These are phyloP conservation scores for Phytophthora citricola DNA, from an alignment of 352 stramenopile genomes.

Conservation along the genomic window DNA sequence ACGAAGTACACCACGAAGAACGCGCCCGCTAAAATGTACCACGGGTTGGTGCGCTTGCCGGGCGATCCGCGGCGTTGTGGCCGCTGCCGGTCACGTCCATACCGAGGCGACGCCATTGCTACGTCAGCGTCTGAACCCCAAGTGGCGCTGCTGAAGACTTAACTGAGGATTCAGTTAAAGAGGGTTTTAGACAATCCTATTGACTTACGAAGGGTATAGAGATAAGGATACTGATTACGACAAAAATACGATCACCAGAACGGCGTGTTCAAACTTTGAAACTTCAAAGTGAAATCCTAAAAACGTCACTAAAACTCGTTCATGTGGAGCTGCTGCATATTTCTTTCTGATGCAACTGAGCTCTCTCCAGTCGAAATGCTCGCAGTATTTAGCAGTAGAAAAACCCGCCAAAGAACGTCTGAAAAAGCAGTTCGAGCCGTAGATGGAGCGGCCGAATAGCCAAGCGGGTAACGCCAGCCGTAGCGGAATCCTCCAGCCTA, in stretches of 20 bases:
- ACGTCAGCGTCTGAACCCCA: slow-evolving; percentile 18
- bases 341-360: too few species aligned
- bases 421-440: slow-evolving; percentile 9
- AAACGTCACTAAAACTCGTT: too few species aligned
- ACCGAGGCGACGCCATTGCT: slow-evolving; percentile 31
- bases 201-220: too few species aligned
- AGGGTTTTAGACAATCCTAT: not conserved
- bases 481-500: slow-evolving; percentile 33
- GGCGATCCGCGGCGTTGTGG: slow-evolving; percentile 15
- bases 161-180: not conserved
- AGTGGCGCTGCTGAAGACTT: slow-evolving; percentile 1
- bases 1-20: slow-evolving; percentile 40
- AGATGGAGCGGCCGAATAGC: slow-evolving; percentile 43
- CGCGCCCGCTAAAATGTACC: slow-evolving; percentile 20
- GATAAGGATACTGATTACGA: not conserved
- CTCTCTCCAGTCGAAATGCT: too few species aligned
- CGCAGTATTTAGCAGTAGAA: slow-evolving; percentile 43
- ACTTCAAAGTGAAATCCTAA: too few species aligned
- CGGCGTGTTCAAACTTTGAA: not conserved
- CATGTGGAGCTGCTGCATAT: too few species aligned
- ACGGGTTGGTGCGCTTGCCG: slow-evolving; percentile 24
- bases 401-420: slow-evolving; percentile 23
- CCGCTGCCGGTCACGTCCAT: slow-evolving; percentile 28
- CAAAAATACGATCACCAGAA: slow-evolving; percentile 3
- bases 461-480: slow-evolving; percentile 49